Percentiles rank a stretch among this genome's conserved stretches.
Conservation (phyloP, 2,329 filamentous ascomycete genomes). For the Talaromyces pinophilus region DNA sequence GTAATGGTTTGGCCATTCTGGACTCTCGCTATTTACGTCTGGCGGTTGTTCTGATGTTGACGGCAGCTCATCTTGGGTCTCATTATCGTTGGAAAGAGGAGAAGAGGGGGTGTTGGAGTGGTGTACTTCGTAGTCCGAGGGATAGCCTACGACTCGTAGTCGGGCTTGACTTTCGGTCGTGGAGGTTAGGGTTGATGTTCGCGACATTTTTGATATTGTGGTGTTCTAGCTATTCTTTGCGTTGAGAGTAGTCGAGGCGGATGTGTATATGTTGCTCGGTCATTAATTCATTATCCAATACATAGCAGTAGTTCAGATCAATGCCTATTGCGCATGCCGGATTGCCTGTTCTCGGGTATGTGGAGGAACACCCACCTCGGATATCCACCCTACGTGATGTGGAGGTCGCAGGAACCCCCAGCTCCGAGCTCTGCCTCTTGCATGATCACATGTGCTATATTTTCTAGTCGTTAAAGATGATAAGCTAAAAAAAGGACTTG, state of each 20-base stretch:
- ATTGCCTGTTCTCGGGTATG: conserved; percentile 4
- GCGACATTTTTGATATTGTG: conserved; percentile 11
- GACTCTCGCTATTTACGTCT: not conserved
- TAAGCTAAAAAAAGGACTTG: not conserved
- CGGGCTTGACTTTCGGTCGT: conserved; percentile 1
- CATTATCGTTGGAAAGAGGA: not conserved
- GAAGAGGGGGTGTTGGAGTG: conserved; percentile 26
- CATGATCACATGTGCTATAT: not conserved
- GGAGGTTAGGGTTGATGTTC: conserved; percentile 1
- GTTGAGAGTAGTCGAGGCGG: no score
- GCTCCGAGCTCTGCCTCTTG: not conserved
- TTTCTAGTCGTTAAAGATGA: not conserved
- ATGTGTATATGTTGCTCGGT: not conserved
- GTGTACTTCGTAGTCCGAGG: conserved; percentile 21
- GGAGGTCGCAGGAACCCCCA: not conserved
- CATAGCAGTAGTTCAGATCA: not conserved
- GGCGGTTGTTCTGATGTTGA: not conserved
- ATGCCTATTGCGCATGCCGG: not conserved
- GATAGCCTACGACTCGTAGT: conserved; percentile 10
- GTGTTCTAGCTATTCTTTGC: not conserved
- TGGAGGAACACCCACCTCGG: conserved; percentile 9
- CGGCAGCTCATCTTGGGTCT: not conserved
- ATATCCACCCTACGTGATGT: not conserved
- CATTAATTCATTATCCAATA: not conserved
- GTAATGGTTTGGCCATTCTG: conserved; percentile 52